phyloP scores from a whole-genome alignment of 2,329 filamentous ascomycete genomes.

The Xylariales sp. region DNA sequence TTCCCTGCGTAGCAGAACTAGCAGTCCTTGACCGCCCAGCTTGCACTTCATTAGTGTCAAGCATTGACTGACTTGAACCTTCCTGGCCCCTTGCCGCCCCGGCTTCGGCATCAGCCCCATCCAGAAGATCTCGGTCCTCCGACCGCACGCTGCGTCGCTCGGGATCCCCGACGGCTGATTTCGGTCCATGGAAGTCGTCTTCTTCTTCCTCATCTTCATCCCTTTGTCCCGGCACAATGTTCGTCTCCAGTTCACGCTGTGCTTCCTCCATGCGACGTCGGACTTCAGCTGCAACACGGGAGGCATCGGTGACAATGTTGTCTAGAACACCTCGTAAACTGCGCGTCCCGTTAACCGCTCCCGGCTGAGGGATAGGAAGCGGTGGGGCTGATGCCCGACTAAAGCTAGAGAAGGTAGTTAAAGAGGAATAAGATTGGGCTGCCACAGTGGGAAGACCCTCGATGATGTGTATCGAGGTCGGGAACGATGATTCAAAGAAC shows the following conservation, averaged over 20 bases:
- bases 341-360: constrained; percentile 50
- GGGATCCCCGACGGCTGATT: constrained; percentile 41
- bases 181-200: constrained; percentile 45
- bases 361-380: constrained; percentile 34
- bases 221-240: constrained; percentile 59
- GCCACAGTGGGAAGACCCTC: constrained; percentile 47
- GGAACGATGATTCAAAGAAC: constrained; percentile 96
- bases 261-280: constrained; percentile 91
- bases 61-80: constrained; percentile 22
- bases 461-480: constrained; percentile 83
- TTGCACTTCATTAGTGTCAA: constrained; percentile 23
- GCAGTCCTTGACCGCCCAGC: constrained; percentile 15
- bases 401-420: constrained; percentile 77
- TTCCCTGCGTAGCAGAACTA: constrained; percentile 33
- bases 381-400: constrained; percentile 38
- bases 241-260: constrained; percentile 83
- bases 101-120: constrained; percentile 69
- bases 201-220: constrained; percentile 68
- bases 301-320: constrained; percentile 95
- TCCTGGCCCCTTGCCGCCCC: constrained; percentile 36
- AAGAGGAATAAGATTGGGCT: constrained; percentile 55
- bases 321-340: constrained; percentile 89
- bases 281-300: constrained; percentile 92
- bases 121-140: constrained; percentile 65
- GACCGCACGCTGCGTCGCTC: constrained; percentile 62